A percentile compares a stretch with the other conserved stretches of the same genome.
Conservation (phyloP, 768 basidiomycete genomes). For the Auricularia auricula-judae region DNA sequence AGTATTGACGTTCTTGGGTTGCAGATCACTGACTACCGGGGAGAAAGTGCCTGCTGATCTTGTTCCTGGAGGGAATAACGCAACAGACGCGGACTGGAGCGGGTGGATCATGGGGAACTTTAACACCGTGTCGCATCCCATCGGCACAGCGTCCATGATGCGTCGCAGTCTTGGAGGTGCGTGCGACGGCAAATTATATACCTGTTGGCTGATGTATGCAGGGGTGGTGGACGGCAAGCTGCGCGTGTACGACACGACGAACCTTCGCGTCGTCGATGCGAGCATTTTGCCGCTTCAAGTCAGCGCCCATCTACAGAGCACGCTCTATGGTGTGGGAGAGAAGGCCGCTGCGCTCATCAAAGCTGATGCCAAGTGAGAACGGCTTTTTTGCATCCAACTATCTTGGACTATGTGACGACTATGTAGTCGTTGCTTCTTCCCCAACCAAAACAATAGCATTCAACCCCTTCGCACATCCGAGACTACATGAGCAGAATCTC, state of each 20-base stretch:
- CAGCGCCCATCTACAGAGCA: conserved; percentile 34
- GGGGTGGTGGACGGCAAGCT: conserved; percentile 11
- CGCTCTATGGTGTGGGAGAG: conserved; percentile 43
- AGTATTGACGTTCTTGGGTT: not conserved
- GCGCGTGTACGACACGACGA: conserved; percentile 12
- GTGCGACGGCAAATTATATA: not conserved
- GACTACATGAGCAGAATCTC: no score
- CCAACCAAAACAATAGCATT: no score
- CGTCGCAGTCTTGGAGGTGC: conserved; percentile 18
- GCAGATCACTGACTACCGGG: conserved; percentile 27
- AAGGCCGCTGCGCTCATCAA: conserved; percentile 27
- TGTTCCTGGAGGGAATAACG: conserved; percentile 29
- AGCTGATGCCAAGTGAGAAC: not conserved
- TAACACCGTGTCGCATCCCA: conserved; percentile 36
- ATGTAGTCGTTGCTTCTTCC: no score
- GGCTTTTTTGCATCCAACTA: no score
- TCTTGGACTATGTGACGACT: no score
- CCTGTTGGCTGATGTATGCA: not conserved
- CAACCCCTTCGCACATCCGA: no score
- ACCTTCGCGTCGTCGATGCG: conserved; percentile 41
- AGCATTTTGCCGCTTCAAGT: conserved; percentile 38
- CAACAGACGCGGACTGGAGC: conserved; percentile 35
- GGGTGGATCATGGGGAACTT: conserved; percentile 33
- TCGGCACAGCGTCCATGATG: conserved; percentile 32
- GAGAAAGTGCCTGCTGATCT: conserved; percentile 33